These are phyloP conservation scores for Pouteria glomerata DNA, from an alignment of 148 eudicot species.

Conservation along the genomic window DNA sequence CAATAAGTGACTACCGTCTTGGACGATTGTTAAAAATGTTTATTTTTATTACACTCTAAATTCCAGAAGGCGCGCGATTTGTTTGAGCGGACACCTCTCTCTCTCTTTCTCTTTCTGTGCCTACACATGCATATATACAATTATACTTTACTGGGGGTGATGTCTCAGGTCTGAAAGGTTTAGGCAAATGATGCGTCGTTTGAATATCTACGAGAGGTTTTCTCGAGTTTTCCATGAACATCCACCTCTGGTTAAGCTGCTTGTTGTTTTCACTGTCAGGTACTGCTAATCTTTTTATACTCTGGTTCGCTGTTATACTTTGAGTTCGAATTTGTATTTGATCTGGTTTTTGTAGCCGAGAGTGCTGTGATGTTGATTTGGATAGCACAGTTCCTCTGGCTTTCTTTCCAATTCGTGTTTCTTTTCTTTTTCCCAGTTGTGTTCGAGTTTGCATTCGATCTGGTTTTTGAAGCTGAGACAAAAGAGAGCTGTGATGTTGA, in stretches of 20 bases:
- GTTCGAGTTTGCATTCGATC: background rate
- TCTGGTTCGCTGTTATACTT: background rate
- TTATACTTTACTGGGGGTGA: background rate
- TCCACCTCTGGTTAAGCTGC: slow-evolving; percentile 41
- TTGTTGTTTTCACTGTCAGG: slow-evolving; percentile 44
- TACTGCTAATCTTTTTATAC: background rate
- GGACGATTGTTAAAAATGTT: no score
- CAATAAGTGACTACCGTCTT: no score
- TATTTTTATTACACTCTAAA: no score
- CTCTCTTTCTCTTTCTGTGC: no score
- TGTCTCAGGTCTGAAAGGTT: background rate
- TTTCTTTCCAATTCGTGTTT: background rate
- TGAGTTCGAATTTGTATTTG: background rate
- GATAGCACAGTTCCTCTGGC: no score
- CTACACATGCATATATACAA: no score
- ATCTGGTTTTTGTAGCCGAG: background rate
- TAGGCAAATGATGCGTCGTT: background rate
- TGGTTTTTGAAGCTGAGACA: background rate
- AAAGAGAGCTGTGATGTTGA: no score
- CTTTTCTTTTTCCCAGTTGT: no score
- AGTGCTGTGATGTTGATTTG: background rate
- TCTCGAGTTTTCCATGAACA: slow-evolving; percentile 28
- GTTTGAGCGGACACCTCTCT: no score
- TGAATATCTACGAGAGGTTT: slow-evolving; percentile 13
- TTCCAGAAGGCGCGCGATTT: no score